phyloP scores from a whole-genome alignment of 805 yeast genomes.

The Metschnikowia cubensis region DNA sequence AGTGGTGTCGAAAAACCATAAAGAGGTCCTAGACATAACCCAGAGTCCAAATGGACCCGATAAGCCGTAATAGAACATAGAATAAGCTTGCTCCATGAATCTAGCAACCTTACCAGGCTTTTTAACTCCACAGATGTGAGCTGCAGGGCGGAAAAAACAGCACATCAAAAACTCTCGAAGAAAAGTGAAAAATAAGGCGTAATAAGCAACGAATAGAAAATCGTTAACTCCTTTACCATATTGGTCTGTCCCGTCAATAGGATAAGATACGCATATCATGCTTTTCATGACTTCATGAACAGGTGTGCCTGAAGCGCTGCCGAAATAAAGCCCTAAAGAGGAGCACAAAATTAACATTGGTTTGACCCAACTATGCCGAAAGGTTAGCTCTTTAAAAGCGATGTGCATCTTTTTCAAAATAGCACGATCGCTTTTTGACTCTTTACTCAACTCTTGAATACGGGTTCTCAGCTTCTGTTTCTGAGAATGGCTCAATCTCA shows the following conservation, averaged over 20 bases:
- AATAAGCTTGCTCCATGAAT: slow-evolving; percentile 90
- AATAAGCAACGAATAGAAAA: slow-evolving; percentile 69
- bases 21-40: slow-evolving; percentile 74
- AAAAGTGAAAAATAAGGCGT: slow-evolving; percentile 86
- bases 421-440: slow-evolving; percentile 44
- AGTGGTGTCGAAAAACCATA: slow-evolving; percentile 87
- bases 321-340: slow-evolving; percentile 43
- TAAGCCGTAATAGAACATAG: slow-evolving; percentile 72
- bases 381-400: slow-evolving; percentile 55
- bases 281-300: slow-evolving; percentile 55
- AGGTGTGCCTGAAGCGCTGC: slow-evolving; percentile 54
- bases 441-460: slow-evolving; percentile 26
- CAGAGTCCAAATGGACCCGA: slow-evolving; percentile 85
- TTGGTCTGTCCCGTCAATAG: slow-evolving; percentile 54
- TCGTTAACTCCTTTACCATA: slow-evolving; percentile 90
- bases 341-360: slow-evolving; percentile 50
- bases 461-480: slow-evolving; percentile 33
- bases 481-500: slow-evolving; percentile 45
- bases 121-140: slow-evolving; percentile 48
- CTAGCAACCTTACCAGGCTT: slow-evolving; percentile 60
- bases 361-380: slow-evolving; percentile 67
- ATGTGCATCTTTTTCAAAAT: slow-evolving; percentile 52
- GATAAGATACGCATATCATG: slow-evolving; percentile 64
- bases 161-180: slow-evolving; percentile 90
- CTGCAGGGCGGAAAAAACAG: slow-evolving; percentile 68